phyloP scores from a whole-genome alignment of 371 early-diverging fungal genomes.

The Zopfochytrium polystomum region DNA sequence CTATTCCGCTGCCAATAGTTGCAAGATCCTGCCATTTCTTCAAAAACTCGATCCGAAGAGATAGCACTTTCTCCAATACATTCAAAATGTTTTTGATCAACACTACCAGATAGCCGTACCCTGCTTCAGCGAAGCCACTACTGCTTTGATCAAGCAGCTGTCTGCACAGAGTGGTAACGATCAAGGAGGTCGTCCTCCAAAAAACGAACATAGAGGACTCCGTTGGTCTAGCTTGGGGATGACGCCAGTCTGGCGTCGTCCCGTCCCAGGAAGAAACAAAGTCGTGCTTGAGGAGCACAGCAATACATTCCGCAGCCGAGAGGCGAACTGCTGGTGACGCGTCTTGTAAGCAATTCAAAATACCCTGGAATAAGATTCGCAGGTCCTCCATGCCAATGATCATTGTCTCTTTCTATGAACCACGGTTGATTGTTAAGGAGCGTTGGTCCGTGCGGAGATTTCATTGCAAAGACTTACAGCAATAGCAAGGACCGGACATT shows the following conservation, averaged over 20 bases:
- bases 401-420: slow-evolving; percentile 43
- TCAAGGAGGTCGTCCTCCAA: slow-evolving; percentile 49
- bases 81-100: slow-evolving; percentile 45
- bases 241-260: slow-evolving; percentile 36
- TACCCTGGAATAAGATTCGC: slow-evolving; percentile 58
- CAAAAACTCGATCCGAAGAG: slow-evolving; percentile 63
- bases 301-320: slow-evolving; percentile 68
- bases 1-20: slow-evolving; percentile 53
- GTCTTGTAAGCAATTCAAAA: slow-evolving; percentile 68
- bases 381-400: slow-evolving; percentile 60
- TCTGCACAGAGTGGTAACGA: slow-evolving; percentile 31
- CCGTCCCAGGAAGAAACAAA: slow-evolving; percentile 44
- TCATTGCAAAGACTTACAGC: slow-evolving; percentile 47
- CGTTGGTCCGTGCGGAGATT: not conserved
- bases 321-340: slow-evolving; percentile 59
- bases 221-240: slow-evolving; percentile 9
- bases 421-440: not conserved
- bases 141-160: slow-evolving; percentile 23
- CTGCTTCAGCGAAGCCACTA: not conserved
- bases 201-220: slow-evolving; percentile 27
- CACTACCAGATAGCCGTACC: slow-evolving; percentile 12
- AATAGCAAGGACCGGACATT: slow-evolving; percentile 70
- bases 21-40: slow-evolving; percentile 39
- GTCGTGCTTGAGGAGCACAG: slow-evolving; percentile 37
- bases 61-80: slow-evolving; percentile 59